Base-by-base conservation (phyloP, 148 eudicot species). In the Persicaria maculosa region DNA sequence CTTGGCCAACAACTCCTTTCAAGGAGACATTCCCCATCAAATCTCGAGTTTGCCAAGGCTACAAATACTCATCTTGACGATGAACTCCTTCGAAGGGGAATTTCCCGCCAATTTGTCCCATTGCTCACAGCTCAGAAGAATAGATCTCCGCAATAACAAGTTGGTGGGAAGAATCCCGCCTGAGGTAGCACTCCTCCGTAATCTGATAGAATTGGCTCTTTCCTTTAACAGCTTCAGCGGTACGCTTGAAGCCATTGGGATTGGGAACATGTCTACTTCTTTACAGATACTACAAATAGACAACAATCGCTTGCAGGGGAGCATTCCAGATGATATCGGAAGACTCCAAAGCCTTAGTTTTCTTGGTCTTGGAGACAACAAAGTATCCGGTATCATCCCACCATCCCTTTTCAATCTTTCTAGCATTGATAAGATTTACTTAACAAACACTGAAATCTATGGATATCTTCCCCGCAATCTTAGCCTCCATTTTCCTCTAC, bases 401-500 rank as follows among this genome's bases (percentile, higher is more conserved):
- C 1, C 2, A 54, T 54, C 59, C 1, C 22, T 54, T 54, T n/a
- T 54, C 20, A 54, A 54, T 5, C 59, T 54, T 54, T 54, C 59
- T 1, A 54, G 22, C 22, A 2, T 54, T 6, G n/a, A 11, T 4
- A 1, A 2, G 7, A 17, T 54, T n/a, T 3, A n/a, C 8, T 1
- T 54, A n/a, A 22, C 25, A 0, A 22, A 31, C 10, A 81, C 75
- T 65, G 19, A 22, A 9, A 68, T 81, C 47, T 50, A 72, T 58
- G 84, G 84, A 45, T 62, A 19, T 4, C 76, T 81, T 20, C 84
- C 80, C 31, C 55, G 50, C 8, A 45, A 78, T 64, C 74, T 15
- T 80, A 81, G 31, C 17, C 16, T 5, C 71, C 75, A 19, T 78
- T 78, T 43, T 9, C 64, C 47, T 74, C 81, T 3, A 8, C 55